Percentiles rank a stretch among this genome's conserved stretches.
Evolutionary conservation across 2,329 filamentous ascomycete genomes (phyloP).

Genomic region (Fusarium avenaceum): DNA sequence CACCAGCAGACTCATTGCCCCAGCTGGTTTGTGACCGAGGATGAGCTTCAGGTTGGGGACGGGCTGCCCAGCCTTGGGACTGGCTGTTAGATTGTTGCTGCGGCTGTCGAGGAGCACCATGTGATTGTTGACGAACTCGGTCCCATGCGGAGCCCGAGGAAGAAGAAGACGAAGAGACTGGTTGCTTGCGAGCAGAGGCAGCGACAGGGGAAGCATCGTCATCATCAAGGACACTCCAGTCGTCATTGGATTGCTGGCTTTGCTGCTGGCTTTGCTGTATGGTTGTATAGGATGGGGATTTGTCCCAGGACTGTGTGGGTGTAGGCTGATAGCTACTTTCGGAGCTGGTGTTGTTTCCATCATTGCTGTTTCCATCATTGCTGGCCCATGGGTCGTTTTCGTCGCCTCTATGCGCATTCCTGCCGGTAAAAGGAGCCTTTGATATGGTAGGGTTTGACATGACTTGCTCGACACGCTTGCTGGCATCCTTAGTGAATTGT

Average conservation of each 20-base stretch:
- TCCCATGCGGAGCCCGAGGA: conserved; percentile 59
- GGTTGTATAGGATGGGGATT: conserved; percentile 1
- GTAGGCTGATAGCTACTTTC: conserved; percentile 5
- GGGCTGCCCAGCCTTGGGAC: conserved; percentile 34
- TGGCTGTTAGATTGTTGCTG: conserved; percentile 42
- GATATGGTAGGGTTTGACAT: conserved; percentile 32
- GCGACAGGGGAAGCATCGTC: conserved; percentile 63
- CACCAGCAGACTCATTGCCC: conserved; percentile 48
- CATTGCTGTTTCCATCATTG: conserved; percentile 8
- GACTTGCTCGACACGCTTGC: conserved; percentile 42
- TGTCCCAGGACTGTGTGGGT: conserved; percentile 23
- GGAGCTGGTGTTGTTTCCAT: conserved; percentile 6
- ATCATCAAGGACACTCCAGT: conserved; percentile 50
- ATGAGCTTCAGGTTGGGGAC: conserved; percentile 26
- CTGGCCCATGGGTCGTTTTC: conserved; percentile 25
- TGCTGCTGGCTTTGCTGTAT: conserved; percentile 30
- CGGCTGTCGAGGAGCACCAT: conserved; percentile 34
- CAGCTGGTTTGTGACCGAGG: conserved; percentile 41
- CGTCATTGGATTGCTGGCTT: conserved; percentile 16
- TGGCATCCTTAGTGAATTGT: conserved; percentile 46
- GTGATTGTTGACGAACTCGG: conserved; percentile 56
- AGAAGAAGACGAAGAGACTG: conserved; percentile 17
- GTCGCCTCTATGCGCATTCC: conserved; percentile 15
- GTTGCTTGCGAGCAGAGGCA: conserved; percentile 47
- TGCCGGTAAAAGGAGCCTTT: conserved; percentile 21